phyloP scores from a whole-genome alignment of 2,329 filamentous ascomycete species.

The Pseudocercospora pini-densiflorae region DNA sequence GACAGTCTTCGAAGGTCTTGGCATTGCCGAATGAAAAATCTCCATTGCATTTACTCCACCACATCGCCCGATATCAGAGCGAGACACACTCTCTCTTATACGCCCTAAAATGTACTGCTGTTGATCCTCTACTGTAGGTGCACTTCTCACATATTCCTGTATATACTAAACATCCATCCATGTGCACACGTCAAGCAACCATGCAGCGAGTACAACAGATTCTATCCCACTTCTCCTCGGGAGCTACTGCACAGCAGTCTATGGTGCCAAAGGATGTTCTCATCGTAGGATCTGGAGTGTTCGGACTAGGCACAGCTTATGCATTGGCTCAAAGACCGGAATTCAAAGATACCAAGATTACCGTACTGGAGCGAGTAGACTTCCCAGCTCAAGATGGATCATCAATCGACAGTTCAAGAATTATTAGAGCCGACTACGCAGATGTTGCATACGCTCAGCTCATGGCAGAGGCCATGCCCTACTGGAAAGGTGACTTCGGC shows the following conservation, averaged over 20 bases:
- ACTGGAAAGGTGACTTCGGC: slow-evolving; percentile 68
- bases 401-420: slow-evolving; percentile 62
- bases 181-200: background rate
- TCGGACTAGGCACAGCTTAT: slow-evolving; percentile 68
- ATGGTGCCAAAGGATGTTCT: slow-evolving; percentile 49
- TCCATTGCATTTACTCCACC: background rate
- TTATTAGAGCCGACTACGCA: slow-evolving; percentile 77
- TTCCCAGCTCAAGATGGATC: slow-evolving; percentile 62
- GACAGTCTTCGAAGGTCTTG: background rate
- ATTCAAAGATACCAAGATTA: slow-evolving; percentile 58
- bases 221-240: slow-evolving; percentile 14
- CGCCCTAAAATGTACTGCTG: background rate
- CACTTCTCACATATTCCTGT: background rate
- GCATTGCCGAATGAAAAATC: background rate
- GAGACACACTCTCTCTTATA: background rate
- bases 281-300: slow-evolving; percentile 58
- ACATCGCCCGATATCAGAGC: background rate
- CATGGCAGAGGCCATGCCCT: slow-evolving; percentile 69
- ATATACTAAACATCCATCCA: background rate
- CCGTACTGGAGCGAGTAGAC: slow-evolving; percentile 60
- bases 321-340: slow-evolving; percentile 66
- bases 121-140: background rate
- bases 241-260: slow-evolving; percentile 9
- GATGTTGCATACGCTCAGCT: slow-evolving; percentile 76
- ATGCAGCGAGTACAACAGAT: slow-evolving; percentile 20